Evolutionary conservation across 495 filamentous ascomycete species (phyloP), one percentile per base, ranked within the genome.

Genomic region (Penicillium arizonense): DNA sequence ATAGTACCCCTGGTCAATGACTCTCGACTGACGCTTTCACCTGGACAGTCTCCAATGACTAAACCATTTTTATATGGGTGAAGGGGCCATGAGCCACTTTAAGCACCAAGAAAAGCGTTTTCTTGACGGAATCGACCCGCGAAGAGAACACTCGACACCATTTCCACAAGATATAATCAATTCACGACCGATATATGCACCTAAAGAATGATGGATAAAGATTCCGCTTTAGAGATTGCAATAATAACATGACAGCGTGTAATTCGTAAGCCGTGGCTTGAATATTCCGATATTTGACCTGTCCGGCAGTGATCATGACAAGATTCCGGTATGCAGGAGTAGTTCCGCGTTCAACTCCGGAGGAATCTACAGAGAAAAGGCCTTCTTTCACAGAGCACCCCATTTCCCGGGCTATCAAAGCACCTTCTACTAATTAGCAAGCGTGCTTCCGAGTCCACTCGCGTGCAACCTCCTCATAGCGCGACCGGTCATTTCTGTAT

Each of bases 371-470:
- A 24, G 13, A 34, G 10, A 1, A 45, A 2, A 16, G 6, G 20
- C 8, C n/a, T 1, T 1, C 21, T 20, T 33, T 5, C 14, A 45
- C 3, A 45, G 14, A 45, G 9, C 16, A 13, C 10, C 28, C 9
- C 2, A 7, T 34, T 6, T 12, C 23, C 5, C 28, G 28, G 28
- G 5, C 5, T 2, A 18, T 11, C 14, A 34, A 13, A 35, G 18
- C 44, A 46, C 44, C 16, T 10, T 40, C 7, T 20, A 40, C 16
- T 40, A 3, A 38, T 38, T 3, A 20, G 37, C 37, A 14, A 40
- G 91, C 92, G 71, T 96, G 93, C 58, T 84, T 82, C 61, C 80
- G 79, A 30, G 90, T 88, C 80, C 90, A 96, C n/a, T 84, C 77
- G 65, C 82, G 82, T 10, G 89, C 95, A 44, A 83, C 85, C 78